These are phyloP conservation scores for Fusarium sp. DNA, from an alignment of 2,329 filamentous ascomycete genomes.

Conservation along the genomic window DNA sequence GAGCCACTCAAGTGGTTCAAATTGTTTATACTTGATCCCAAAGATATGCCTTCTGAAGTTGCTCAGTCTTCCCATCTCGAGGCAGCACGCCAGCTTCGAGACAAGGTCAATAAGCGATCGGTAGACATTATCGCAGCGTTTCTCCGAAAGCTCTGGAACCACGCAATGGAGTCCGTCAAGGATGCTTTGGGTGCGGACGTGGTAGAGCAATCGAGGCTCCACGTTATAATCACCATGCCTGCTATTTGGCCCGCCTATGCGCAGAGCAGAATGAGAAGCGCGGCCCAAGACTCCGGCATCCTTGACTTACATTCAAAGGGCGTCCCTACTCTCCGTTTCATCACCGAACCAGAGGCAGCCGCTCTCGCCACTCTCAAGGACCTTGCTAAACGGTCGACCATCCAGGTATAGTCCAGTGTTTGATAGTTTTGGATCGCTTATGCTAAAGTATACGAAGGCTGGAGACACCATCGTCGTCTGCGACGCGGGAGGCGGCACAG, in stretches of 20 bases:
- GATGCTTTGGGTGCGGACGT: slow-evolving; percentile 29
- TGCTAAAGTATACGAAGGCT: not conserved
- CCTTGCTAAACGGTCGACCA: slow-evolving; percentile 35
- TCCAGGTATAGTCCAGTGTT: slow-evolving; percentile 29
- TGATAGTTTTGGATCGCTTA: too few relatives aligned
- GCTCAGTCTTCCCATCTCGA: slow-evolving; percentile 39
- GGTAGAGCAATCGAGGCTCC: slow-evolving; percentile 46
- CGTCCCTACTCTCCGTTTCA: slow-evolving; percentile 51
- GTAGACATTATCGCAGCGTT: slow-evolving; percentile 51
- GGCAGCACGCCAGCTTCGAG: slow-evolving; percentile 4
- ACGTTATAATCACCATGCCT: slow-evolving; percentile 58
- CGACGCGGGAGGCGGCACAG: slow-evolving; percentile 55
- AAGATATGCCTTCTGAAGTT: slow-evolving; percentile 49
- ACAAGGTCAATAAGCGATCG: slow-evolving; percentile 27
- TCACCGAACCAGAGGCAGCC: slow-evolving; percentile 61
- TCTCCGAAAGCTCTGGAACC: slow-evolving; percentile 52
- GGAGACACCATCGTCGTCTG: slow-evolving; percentile 51
- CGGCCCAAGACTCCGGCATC: slow-evolving; percentile 53
- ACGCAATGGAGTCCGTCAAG: slow-evolving; percentile 46
- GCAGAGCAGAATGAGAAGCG: slow-evolving; percentile 52
- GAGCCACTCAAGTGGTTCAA: slow-evolving; percentile 58
- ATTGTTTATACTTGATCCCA: slow-evolving; percentile 52
- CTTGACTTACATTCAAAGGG: slow-evolving; percentile 44
- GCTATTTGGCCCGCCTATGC: slow-evolving; percentile 60
- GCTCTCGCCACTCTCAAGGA: slow-evolving; percentile 55